Evolutionary conservation across 768 basidiomycete species (phyloP).

Genomic region (Naganishia friedmannii): DNA sequence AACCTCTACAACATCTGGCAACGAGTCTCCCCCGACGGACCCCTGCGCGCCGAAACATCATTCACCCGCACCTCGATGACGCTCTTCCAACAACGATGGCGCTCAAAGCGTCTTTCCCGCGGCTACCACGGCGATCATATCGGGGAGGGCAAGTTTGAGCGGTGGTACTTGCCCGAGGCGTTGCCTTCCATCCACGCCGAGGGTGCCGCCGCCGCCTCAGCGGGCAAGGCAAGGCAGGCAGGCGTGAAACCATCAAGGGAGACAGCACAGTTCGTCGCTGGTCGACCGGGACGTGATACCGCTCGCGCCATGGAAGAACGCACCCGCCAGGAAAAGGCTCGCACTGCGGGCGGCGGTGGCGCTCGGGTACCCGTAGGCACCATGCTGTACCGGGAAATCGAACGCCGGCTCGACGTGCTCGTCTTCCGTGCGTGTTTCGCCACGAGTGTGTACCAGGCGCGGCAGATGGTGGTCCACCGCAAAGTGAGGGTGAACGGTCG

Average conservation of each 20-base stretch:
- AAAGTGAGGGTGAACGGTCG: conserved; percentile 84
- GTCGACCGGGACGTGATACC: conserved; percentile 54
- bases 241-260: conserved; percentile 10
- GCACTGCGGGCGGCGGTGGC: conserved; percentile 30
- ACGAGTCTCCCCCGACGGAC: conserved; percentile 59
- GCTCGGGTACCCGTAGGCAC: conserved; percentile 90
- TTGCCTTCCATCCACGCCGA: conserved; percentile 60
- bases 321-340: conserved; percentile 59
- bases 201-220: conserved; percentile 26
- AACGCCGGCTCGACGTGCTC: conserved; percentile 87
- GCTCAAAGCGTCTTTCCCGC: conserved; percentile 75
- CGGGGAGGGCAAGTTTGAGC: conserved; percentile 85
- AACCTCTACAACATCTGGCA: conserved; percentile 88
- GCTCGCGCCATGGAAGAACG: conserved; percentile 55
- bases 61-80: conserved; percentile 63
- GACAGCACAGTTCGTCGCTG: conserved; percentile 45
- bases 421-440: conserved; percentile 86
- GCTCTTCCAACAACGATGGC: conserved; percentile 89
- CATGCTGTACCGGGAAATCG: conserved; percentile 93
- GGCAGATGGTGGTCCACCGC: conserved; percentile 79
- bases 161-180: conserved; percentile 84
- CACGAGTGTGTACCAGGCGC: conserved; percentile 82
- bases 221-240: neutral
- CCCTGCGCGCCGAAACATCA: conserved; percentile 54
- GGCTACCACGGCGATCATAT: conserved; percentile 96